Evolutionary conservation across 2,329 filamentous ascomycete genomes (phyloP), one percentile per base, ranked within the genome.

Genomic region (Aspergillus felis): DNA sequence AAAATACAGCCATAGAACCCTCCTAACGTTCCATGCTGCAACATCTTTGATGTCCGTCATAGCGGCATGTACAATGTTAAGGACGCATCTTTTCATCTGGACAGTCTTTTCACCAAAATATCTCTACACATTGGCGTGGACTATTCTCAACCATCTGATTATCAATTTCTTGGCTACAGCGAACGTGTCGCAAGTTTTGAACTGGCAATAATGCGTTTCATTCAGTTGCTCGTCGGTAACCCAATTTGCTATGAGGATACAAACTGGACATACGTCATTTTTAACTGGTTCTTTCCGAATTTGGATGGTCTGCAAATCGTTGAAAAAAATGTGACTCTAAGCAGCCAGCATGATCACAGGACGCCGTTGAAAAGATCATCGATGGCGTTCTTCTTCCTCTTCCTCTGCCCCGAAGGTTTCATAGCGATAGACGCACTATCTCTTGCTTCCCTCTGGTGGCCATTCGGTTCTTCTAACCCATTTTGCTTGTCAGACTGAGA

Each of bases 81-180:
- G 93, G 64, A 91, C 90, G 29, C 94, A 99, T 79, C 74, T 99
- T 57, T 99, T 99, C 71, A 92, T 99, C 60, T 99, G 94, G 94
- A 97, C 93, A 0, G 94, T 99, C 10, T 99, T 99, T 74, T 96
- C 91, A 62, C 94, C 94, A 0, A 99, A 97, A 74, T 97, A 92
- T 73, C 77, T 99, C 64, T 99, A 96, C 72, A 90, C 87, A 62
- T 88, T 94, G 81, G 91, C 89, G 14, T 99, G 94, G 95, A 86
- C 84, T 61, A 69, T 93, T 49, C 90, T 85, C 7, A 91, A 92
- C 78, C 93, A 99, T 82, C 71, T 92, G 59, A 70, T 83, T 41
- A 79, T 93, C 47, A 92, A 93, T 71, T 66, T 92, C 35, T 78
- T 83, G 4, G 86, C 85, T 1, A 80, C 85, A 29, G 22, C 63